These are phyloP conservation scores for Blastobotrys chiropterorum DNA, from an alignment of 805 yeast genomes.

Conservation along the genomic window DNA sequence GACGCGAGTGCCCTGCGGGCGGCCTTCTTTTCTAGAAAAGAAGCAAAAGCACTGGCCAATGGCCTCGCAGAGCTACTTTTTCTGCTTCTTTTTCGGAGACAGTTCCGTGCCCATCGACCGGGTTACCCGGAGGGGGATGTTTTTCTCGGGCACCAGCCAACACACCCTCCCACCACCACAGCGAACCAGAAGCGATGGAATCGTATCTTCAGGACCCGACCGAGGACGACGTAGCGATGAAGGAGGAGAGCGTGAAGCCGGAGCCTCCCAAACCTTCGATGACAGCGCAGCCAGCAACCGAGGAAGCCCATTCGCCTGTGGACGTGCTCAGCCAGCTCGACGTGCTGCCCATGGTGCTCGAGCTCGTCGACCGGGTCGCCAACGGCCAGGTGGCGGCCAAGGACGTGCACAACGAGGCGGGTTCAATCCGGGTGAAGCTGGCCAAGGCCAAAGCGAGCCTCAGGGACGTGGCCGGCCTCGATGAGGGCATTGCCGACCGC, in stretches of 20 bases:
- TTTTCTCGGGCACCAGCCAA: background rate
- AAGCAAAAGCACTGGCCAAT: too few relatives aligned
- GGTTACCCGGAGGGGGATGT: background rate
- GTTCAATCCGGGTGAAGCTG: conserved; percentile 23
- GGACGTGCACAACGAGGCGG: conserved; percentile 27
- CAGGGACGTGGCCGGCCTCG: conserved; percentile 19
- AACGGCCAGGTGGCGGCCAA: conserved; percentile 22
- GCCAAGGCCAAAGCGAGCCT: conserved; percentile 19
- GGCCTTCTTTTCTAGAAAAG: too few relatives aligned
- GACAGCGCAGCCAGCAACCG: background rate
- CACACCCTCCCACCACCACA: background rate
- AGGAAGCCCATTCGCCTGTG: conserved; percentile 5
- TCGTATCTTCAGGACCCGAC: background rate
- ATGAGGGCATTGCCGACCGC: conserved; percentile 22
- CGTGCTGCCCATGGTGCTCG: conserved; percentile 23
- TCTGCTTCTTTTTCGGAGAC: too few relatives aligned
- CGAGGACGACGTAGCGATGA: background rate
- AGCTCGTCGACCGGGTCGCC: conserved; percentile 18
- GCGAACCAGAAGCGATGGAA: background rate
- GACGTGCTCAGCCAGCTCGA: conserved; percentile 21
- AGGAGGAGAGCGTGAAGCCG: background rate
- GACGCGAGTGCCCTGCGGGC: too few relatives aligned
- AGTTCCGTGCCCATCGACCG: background rate
- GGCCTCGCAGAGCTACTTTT: too few relatives aligned
- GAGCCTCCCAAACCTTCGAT: background rate